A percentile compares a stretch with the other conserved stretches of the same genome.
phyloP scores from a whole-genome alignment of 352 stramenopile species.

The Pythium aphanidermatum region DNA sequence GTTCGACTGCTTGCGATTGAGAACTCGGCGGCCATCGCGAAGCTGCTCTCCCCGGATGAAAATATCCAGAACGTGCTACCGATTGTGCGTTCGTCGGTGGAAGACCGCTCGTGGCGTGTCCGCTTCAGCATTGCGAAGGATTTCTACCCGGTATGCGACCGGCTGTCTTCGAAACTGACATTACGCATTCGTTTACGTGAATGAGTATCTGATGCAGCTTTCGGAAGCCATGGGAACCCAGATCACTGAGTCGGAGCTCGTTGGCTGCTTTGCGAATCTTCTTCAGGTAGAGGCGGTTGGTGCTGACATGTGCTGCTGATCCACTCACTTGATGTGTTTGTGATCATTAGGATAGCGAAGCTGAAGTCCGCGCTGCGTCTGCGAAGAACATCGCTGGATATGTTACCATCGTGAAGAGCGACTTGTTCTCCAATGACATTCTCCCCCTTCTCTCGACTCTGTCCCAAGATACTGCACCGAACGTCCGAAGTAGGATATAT shows the following conservation, averaged over 20 bases:
- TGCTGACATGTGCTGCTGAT: not conserved
- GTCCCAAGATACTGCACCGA: conserved; percentile 89
- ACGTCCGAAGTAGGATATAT: conserved; percentile 62
- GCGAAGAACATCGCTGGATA: conserved; percentile 92
- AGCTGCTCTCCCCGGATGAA: conserved; percentile 65
- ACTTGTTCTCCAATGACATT: conserved; percentile 88
- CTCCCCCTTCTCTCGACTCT: conserved; percentile 86
- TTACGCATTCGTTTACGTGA: not conserved
- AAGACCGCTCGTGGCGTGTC: conserved; percentile 90
- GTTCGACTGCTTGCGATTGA: conserved; percentile 91
- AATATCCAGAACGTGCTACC: conserved; percentile 72
- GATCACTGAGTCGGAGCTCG: conserved; percentile 84
- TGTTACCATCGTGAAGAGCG: conserved; percentile 87
- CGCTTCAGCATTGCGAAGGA: conserved; percentile 93
- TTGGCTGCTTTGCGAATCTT: conserved; percentile 88
- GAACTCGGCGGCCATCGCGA: conserved; percentile 73
- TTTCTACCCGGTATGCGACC: conserved; percentile 68
- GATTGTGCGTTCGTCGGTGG: conserved; percentile 68
- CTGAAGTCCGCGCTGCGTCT: conserved; percentile 89
- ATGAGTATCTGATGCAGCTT: conserved; percentile 23
- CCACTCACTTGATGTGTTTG: not conserved
- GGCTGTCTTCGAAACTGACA: not conserved
- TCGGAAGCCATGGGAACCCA: conserved; percentile 71
- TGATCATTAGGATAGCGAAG: conserved; percentile 76
- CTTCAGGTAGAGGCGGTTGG: conserved; percentile 63